Evolutionary conservation across 2,329 filamentous ascomycete species (phyloP).

Genomic region (Thielaviopsis populi): DNA sequence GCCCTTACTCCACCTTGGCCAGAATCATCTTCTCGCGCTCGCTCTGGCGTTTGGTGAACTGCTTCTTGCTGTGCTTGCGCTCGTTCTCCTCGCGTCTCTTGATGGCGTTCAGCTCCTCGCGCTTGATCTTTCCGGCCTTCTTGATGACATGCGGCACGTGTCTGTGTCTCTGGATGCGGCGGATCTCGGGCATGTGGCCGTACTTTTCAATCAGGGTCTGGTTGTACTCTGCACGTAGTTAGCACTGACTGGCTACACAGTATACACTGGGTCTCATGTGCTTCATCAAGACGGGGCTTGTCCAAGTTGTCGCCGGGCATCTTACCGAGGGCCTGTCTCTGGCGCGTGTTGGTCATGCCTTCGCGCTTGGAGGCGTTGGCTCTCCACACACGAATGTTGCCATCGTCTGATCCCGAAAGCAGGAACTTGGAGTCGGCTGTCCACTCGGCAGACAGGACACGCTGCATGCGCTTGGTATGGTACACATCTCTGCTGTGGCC

Average conservation of each 20-base stretch:
- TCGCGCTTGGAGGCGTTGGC: constrained; percentile 69
- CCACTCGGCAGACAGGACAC: constrained; percentile 73
- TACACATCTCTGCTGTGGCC: constrained; percentile 88
- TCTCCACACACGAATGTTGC: constrained; percentile 75
- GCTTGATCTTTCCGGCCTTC: constrained; percentile 92
- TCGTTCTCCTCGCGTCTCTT: constrained; percentile 92
- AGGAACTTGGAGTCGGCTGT: constrained; percentile 84
- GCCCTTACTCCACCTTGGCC: constrained; percentile 38
- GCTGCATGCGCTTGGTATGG: constrained; percentile 95
- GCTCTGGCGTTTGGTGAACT: constrained; percentile 53
- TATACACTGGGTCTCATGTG: neutral
- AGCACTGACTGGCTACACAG: neutral
- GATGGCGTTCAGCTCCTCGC: constrained; percentile 70
- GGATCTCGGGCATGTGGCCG: constrained; percentile 91
- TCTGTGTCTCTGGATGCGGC: constrained; percentile 76
- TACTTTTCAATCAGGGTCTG: constrained; percentile 69
- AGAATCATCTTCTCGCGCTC: constrained; percentile 92
- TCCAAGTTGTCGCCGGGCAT: neutral
- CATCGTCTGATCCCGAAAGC: constrained; percentile 82
- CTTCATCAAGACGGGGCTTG: neutral
- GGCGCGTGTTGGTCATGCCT: constrained; percentile 70
- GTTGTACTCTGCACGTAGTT: constrained; percentile 53
- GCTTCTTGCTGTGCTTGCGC: constrained; percentile 76
- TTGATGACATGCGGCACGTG: constrained; percentile 87
- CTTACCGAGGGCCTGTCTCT: constrained; percentile 56